Conservation (phyloP, 2,329 filamentous ascomycete species). For the Colletotrichum chlorophyti region DNA sequence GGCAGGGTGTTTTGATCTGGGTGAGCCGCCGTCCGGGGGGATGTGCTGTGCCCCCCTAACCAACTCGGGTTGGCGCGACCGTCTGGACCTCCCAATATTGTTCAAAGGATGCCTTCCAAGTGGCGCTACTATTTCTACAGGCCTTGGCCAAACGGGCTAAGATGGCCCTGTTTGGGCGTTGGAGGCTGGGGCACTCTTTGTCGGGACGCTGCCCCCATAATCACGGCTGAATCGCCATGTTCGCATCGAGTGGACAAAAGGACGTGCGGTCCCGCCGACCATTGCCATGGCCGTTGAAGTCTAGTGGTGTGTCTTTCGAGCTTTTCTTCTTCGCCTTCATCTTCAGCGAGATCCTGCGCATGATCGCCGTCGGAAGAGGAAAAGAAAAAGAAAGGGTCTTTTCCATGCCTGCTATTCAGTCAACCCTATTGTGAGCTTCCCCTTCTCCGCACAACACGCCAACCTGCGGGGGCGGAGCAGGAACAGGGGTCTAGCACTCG, state of each 20-base stretch:
- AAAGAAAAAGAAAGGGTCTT: neutral
- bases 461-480: slow-evolving; percentile 11
- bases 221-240: slow-evolving; percentile 8
- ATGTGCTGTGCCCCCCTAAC: slow-evolving; percentile 4
- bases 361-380: no score
- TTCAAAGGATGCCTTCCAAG: neutral
- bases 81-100: no score
- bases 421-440: neutral
- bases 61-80: slow-evolving; percentile 9
- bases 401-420: no score
- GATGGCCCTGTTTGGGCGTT: neutral
- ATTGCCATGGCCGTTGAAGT: neutral
- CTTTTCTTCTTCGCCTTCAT: slow-evolving; percentile 1
- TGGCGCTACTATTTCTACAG: neutral
- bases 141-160: neutral
- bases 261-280: neutral
- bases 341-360: neutral
- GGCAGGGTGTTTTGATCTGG: no score
- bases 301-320: neutral
- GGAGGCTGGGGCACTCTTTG: neutral
- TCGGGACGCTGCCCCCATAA: neutral
- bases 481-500: neutral
- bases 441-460: no score
- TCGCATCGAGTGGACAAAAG: slow-evolving; percentile 3
- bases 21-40: no score